A percentile compares a stretch with the other conserved stretches of the same genome.
phyloP scores from a whole-genome alignment of 768 basidiomycete genomes.

The Boletales sp. region DNA sequence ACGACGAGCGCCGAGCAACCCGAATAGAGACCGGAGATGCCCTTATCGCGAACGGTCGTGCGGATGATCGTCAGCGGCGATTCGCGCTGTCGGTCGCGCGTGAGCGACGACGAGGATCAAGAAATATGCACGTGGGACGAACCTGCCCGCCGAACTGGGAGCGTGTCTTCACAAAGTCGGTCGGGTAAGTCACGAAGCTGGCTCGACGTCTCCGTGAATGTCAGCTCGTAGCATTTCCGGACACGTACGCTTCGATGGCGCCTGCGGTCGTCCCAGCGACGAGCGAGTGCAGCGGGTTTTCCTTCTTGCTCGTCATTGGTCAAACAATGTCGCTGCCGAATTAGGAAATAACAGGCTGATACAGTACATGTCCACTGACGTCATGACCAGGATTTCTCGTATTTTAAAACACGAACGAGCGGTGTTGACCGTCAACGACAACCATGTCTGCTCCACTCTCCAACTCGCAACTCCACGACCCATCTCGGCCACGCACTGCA shows the following conservation, averaged over 20 bases:
- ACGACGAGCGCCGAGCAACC: conserved; percentile 87
- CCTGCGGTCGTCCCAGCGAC: conserved; percentile 92
- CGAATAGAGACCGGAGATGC: conserved; percentile 85
- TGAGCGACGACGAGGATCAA: too few species aligned
- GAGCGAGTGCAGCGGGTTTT: conserved; percentile 83
- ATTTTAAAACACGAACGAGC: conserved; percentile 11
- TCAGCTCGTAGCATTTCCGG: not conserved
- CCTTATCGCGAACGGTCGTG: conserved; percentile 70
- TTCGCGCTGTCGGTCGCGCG: conserved; percentile 44
- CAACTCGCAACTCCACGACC: conserved; percentile 38
- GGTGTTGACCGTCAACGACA: not conserved
- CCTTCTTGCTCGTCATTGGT: conserved; percentile 54
- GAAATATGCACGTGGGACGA: conserved; percentile 5
- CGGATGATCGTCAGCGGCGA: conserved; percentile 70
- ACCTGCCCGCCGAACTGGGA: conserved; percentile 88
- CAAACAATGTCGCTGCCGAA: not conserved
- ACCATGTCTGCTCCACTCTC: conserved; percentile 31
- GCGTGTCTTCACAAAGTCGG: conserved; percentile 91
- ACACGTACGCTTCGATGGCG: conserved; percentile 84
- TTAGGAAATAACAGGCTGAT: conserved; percentile 3
- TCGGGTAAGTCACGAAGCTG: conserved; percentile 84
- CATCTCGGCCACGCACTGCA: conserved; percentile 47
- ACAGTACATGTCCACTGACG: conserved; percentile 3
- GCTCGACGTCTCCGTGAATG: conserved; percentile 33
- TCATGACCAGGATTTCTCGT: conserved; percentile 2